A percentile compares a stretch with the other conserved stretches of the same genome.
phyloP scores from a whole-genome alignment of 2,329 filamentous ascomycete genomes.

The Fusarium nelsonii region DNA sequence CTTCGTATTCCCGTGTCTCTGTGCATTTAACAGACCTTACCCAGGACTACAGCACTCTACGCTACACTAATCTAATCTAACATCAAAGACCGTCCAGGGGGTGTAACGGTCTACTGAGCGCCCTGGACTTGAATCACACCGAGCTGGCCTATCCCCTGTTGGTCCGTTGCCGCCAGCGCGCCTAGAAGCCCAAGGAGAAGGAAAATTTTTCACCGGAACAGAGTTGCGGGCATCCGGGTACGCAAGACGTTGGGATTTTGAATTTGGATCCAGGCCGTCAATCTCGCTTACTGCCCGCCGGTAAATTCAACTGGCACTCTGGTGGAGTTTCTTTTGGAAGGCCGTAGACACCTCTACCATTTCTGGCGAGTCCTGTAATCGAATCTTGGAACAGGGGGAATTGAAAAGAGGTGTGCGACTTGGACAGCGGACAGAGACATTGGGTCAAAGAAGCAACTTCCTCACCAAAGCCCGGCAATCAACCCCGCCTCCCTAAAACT shows the following conservation, averaged over 20 bases:
- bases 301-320: constrained; percentile 52
- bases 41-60: constrained; percentile 10
- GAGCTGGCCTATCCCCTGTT: constrained; percentile 44
- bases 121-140: constrained; percentile 49
- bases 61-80: constrained; percentile 34
- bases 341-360: constrained; percentile 21
- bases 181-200: constrained; percentile 49
- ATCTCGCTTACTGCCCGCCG: constrained; percentile 54
- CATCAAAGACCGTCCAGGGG: constrained; percentile 33
- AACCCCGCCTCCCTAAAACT: constrained; percentile 32
- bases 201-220: constrained; percentile 50
- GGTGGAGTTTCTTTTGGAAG: constrained; percentile 36
- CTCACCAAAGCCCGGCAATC: constrained; percentile 1
- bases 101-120: constrained; percentile 44
- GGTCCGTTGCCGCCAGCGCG: constrained; percentile 48
- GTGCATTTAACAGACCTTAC: constrained; percentile 8
- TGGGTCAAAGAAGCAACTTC: constrained; percentile 17
- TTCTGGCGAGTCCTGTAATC: constrained; percentile 38
- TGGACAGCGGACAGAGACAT: constrained; percentile 4
- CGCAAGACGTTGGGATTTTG: constrained; percentile 46
- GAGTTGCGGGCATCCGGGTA: constrained; percentile 46
- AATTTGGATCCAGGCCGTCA: constrained; percentile 46
- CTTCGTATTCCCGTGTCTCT: constrained; percentile 46
- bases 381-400: constrained; percentile 32
- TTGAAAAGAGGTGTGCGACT: constrained; percentile 23